Evolutionary conservation across 2,329 filamentous ascomycete species (phyloP).

Genomic region (Aspergillus versicolor): DNA sequence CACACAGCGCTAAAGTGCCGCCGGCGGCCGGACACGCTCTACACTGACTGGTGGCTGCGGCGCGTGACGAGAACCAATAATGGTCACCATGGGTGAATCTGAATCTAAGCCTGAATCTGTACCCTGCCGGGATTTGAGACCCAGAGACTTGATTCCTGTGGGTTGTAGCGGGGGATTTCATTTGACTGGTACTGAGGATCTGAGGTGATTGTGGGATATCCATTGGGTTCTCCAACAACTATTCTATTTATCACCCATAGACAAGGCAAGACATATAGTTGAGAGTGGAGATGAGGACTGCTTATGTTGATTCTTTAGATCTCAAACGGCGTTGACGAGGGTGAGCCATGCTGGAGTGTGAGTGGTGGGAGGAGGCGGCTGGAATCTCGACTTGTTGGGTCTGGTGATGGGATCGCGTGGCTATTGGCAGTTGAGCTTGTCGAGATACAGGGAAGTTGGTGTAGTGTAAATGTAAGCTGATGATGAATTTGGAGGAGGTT

Average conservation of each 20-base stretch:
- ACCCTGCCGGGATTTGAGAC: neutral
- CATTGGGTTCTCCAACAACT: too few relatives aligned
- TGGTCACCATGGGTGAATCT: too few relatives aligned
- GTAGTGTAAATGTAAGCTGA: too few relatives aligned
- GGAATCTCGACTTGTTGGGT: neutral
- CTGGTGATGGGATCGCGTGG: neutral
- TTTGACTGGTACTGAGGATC: neutral
- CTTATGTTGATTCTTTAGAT: neutral
- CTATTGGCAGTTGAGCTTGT: neutral
- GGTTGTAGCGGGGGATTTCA: too few relatives aligned
- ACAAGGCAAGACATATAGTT: neutral
- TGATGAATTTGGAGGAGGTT: too few relatives aligned
- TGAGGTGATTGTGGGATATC: too few relatives aligned
- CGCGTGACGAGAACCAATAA: neutral
- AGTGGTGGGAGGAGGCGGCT: neutral
- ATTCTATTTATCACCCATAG: too few relatives aligned
- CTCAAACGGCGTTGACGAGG: neutral
- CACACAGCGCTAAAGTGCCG: neutral
- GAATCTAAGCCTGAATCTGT: neutral
- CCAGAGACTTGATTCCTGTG: neutral
- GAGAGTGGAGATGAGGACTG: neutral
- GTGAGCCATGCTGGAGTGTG: neutral
- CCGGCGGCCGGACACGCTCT: too few relatives aligned
- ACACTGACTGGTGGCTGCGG: too few relatives aligned
- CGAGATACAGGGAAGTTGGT: too few relatives aligned